These are phyloP conservation scores for Circinella umbellata DNA, from an alignment of 371 early-diverging fungal genomes.

Conservation along the genomic window DNA sequence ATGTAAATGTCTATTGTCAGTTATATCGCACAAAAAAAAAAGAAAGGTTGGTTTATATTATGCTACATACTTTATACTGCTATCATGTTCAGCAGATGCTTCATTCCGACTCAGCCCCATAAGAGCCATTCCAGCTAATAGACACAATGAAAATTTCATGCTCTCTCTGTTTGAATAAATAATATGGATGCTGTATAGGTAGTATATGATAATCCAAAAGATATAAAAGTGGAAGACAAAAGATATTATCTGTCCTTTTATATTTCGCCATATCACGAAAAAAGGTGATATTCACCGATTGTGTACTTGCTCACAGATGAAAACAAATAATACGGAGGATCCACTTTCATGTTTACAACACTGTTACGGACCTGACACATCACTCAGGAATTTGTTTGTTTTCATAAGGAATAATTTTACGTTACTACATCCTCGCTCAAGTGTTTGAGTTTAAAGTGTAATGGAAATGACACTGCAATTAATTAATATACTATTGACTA, in stretches of 20 bases:
- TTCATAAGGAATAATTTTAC: neutral
- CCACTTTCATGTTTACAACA: neutral
- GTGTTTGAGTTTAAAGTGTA: too few relatives aligned
- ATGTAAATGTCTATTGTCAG: too few relatives aligned
- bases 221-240: neutral
- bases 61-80: neutral
- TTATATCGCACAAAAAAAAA: too few relatives aligned
- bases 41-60: neutral
- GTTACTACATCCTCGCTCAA: too few relatives aligned
- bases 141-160: constrained; percentile 7
- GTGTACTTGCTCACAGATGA: neutral
- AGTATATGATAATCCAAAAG: neutral
- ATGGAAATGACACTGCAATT: too few relatives aligned
- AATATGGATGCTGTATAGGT: too few relatives aligned
- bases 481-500: too few relatives aligned
- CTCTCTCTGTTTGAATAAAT: neutral
- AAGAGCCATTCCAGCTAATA: neutral
- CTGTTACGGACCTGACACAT: neutral
- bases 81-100: neutral
- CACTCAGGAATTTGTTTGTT: neutral
- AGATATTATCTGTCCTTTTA: too few relatives aligned
- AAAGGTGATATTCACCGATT: constrained; percentile 8
- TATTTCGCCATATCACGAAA: neutral
- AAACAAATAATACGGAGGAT: constrained; percentile 3
- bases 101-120: neutral